Percentiles rank a stretch among this genome's conserved stretches.
Conservation (phyloP, 1,284 basidiomycete genomes). For the Trametes hirsuta region DNA sequence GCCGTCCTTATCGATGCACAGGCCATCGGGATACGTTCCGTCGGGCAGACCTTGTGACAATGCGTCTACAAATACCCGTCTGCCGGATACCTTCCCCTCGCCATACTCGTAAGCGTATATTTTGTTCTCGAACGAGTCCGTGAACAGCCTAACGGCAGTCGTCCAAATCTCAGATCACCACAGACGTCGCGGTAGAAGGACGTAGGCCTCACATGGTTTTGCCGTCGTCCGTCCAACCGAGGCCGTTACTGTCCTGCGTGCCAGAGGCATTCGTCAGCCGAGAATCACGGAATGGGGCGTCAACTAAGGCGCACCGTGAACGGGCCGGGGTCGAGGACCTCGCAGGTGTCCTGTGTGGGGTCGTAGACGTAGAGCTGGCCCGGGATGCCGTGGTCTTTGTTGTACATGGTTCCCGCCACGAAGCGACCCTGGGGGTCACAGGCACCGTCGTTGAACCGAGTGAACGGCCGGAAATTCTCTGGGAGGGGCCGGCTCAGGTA, state of each 20-base stretch:
- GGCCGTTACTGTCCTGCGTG: slow-evolving; percentile 61
- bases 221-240: slow-evolving; percentile 66
- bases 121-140: slow-evolving; percentile 62
- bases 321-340: slow-evolving; percentile 61
- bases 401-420: slow-evolving; percentile 64
- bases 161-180: slow-evolving; percentile 18
- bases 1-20: slow-evolving; percentile 68
- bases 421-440: slow-evolving; percentile 67
- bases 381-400: slow-evolving; percentile 50
- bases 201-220: slow-evolving; percentile 52
- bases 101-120: slow-evolving; percentile 72
- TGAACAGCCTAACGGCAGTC: slow-evolving; percentile 57
- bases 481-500: slow-evolving; percentile 56
- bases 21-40: slow-evolving; percentile 60
- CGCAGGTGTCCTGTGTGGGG: slow-evolving; percentile 47
- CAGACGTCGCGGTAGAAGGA: slow-evolving; percentile 16
- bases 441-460: slow-evolving; percentile 72
- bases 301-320: slow-evolving; percentile 53
- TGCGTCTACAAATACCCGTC: slow-evolving; percentile 59
- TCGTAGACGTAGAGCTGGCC: slow-evolving; percentile 66
- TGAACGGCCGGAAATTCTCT: slow-evolving; percentile 42
- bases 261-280: slow-evolving; percentile 8
- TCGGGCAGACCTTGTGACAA: slow-evolving; percentile 52
- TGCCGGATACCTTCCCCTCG: slow-evolving; percentile 55
- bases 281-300: slow-evolving; percentile 1